Evolutionary conservation across 148 eudicot species (phyloP), one percentile per base, ranked within the genome.

Genomic region (Diospyros kaki): DNA sequence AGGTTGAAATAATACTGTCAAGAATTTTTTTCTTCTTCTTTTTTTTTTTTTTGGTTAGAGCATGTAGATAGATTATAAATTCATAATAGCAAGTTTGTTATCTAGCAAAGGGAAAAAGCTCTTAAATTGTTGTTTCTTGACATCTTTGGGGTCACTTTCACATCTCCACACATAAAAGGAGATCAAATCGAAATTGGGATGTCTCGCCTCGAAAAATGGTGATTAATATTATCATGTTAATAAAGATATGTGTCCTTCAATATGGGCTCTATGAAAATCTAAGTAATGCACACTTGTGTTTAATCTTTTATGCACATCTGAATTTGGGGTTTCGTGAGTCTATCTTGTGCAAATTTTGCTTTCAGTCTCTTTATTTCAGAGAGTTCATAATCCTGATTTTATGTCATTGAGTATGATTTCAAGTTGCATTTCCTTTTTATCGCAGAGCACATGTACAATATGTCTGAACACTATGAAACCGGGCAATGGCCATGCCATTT

Each of bases 401-500:
- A 28, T 28, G 28, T 28, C 73, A 28, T 39, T 39, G 3, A 39
- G 43, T 68, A 46, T 7, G n/a, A 48, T 48, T 48, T 48, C 8
- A 11, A 69, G 43, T 51, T 52, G 60, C 59, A 63, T 38, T 50
- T 41, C 17, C 9, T 65, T 73, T 55, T 48, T 1, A 39, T 65
- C 66, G 73, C 67, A 78, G 81, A 56, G 61, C 48, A 73, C 72
- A 11, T 78, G 72, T 59, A 64, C 65, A 10, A 53, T 67, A 54
- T 78, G 81, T 76, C 50, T 64, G n/a, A 53, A 65, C 17, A 59
- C 59, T 9, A 44, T 78, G 67, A 62, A 39, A 66, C 41, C 72
- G 44, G 69, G 69, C 58, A n/a, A 52, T 12, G 76, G 80, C 65
- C 71, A 78, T 42, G 80, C 80, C 58, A 62, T 48, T 48, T 48